Conservation (phyloP, 352 stramenopile species). For the Salisapilia sapeloensis region DNA sequence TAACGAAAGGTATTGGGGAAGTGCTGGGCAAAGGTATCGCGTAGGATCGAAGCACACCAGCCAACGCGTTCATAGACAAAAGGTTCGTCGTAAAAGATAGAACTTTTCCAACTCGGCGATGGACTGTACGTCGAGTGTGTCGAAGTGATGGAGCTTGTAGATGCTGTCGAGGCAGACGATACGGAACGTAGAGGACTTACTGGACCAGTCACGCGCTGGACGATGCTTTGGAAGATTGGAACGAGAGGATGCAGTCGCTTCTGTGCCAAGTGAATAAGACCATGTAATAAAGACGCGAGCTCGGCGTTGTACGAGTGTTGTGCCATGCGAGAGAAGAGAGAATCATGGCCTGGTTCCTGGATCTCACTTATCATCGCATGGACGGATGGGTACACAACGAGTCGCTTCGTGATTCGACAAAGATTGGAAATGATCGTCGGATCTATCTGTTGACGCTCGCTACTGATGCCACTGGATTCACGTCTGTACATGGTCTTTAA, state of each 20-base stretch:
- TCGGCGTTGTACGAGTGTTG: constrained; percentile 43
- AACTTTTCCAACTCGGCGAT: constrained; percentile 9
- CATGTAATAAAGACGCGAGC: constrained; percentile 36
- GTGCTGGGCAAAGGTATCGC: constrained; percentile 41
- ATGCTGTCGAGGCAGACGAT: constrained; percentile 22
- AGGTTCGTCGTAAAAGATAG: constrained; percentile 19
- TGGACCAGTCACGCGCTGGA: constrained; percentile 18
- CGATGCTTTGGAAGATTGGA: constrained; percentile 29
- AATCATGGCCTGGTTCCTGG: constrained; percentile 9
- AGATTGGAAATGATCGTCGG: constrained; percentile 44
- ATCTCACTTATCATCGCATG: constrained; percentile 22
- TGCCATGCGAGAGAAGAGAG: constrained; percentile 25
- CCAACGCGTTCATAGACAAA: constrained; percentile 31
- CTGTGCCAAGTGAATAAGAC: constrained; percentile 43
- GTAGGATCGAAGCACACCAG: constrained; percentile 45
- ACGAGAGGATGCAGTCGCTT: constrained; percentile 19
- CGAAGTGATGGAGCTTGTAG: constrained; percentile 15
- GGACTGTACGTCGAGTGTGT: constrained; percentile 6
- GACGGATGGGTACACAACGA: constrained; percentile 43
- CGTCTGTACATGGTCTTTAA: too few species aligned
- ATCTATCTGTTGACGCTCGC: too few species aligned
- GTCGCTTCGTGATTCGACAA: constrained; percentile 52
- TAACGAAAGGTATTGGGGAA: constrained; percentile 69
- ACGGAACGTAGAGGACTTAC: constrained; percentile 12
- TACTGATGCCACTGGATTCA: too few species aligned